Base-by-base conservation (phyloP, 169 alveolate genomes). In the Gregarina niphandrodes region DNA sequence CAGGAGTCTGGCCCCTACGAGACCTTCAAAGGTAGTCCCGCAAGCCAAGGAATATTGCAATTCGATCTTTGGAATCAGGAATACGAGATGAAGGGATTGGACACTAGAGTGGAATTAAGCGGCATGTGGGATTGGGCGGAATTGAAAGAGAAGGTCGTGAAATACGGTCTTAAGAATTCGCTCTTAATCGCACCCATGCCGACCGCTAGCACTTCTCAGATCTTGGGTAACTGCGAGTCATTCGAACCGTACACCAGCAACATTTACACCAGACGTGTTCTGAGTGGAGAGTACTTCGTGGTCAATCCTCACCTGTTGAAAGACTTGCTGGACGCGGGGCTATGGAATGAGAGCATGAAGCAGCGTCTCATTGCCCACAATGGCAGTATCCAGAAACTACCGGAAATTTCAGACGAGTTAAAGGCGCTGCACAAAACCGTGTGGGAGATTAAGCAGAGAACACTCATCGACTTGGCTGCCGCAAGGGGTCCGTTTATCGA, bases 161-260 rank as follows among this genome's bases (percentile, higher is more conserved):
- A 66, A 38, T 61, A 73, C 61, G 98, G 98, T 9, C 61, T 89
- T 43, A 67, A 97, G 24, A 92, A 92, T 65, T 87, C 97, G 4
- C 71, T 92, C 5, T 57, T 92, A 24, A 53, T 87, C 21, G 95
- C 97, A 3, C 97, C 98, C 18, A 92, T 92, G 98, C 98, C 98
- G 0, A 92, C 98, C 5, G 97, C 97, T 0, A 66, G 89, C 38
- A 92, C 97, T 9, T 80, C 96, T 1, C 92, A 87, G 68, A 85
- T 87, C 29, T 66, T 88, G 21, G 92, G 75, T 37, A 92, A 92
- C 71, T 87, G 81, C 56, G 98, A 91, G 61, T 75, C 92, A n/a
- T 86, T 87, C 54, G 97, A 87, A 60, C 96, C 98, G 1, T 88
- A 78, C 70, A 91, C 97, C 18, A 73, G 91, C 37, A 91, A 91